These are phyloP conservation scores for Fallopia convolvulus DNA, from an alignment of 148 eudicot species.

Conservation along the genomic window DNA sequence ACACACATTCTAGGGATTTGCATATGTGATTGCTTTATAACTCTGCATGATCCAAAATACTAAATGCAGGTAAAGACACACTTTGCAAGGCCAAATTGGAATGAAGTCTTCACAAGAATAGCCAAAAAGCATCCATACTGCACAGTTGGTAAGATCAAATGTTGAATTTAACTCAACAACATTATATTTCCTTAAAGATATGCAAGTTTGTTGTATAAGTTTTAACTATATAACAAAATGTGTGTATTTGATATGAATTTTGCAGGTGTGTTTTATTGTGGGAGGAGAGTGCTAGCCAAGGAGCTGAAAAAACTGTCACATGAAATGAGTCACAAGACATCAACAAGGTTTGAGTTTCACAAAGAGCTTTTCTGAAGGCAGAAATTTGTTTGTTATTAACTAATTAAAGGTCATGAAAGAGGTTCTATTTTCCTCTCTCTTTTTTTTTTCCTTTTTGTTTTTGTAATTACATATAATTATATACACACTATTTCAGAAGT, in stretches of 20 bases:
- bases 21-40: not conserved
- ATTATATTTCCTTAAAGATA: not conserved
- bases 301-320: slow-evolving; percentile 65
- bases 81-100: slow-evolving; percentile 97
- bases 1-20: not conserved
- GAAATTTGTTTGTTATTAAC: not conserved
- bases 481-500: not conserved
- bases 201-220: not conserved
- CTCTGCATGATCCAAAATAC: not conserved
- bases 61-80: slow-evolving; percentile 90
- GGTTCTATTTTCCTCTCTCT: not conserved
- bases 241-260: not conserved
- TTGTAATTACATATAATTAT: slow-evolving; percentile 2
- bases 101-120: slow-evolving; percentile 70
- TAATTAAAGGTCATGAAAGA: not conserved
- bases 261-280: slow-evolving; percentile 95
- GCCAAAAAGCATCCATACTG: slow-evolving; percentile 67
- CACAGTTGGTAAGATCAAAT: slow-evolving; percentile 58
- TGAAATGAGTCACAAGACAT: slow-evolving; percentile 58
- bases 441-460: not conserved
- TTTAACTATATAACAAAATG: not conserved
- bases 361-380: slow-evolving; percentile 61
- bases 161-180: not conserved
- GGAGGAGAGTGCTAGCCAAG: slow-evolving; percentile 67
- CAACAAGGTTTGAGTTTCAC: slow-evolving; percentile 93